Conservation (phyloP, 1,139 yeast genomes). For the Candida sp. region DNA sequence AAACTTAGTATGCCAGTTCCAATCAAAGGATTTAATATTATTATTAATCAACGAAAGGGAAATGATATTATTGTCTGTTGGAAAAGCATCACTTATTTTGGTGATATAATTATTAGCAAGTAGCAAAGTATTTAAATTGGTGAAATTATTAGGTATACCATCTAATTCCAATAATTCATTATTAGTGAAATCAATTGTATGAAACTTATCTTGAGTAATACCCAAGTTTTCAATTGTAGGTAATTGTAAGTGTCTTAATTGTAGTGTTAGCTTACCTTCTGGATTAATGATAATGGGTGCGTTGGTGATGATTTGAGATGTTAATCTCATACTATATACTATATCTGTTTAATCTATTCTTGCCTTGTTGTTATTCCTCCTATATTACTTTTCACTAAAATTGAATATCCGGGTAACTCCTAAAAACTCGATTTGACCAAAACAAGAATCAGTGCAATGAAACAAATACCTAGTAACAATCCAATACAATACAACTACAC, state of each 20-base stretch:
- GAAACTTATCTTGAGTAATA: constrained; percentile 32
- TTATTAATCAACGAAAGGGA: constrained; percentile 55
- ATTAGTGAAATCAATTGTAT: constrained; percentile 64
- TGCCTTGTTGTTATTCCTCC: too few species aligned
- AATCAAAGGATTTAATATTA: constrained; percentile 23
- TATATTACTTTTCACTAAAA: too few species aligned
- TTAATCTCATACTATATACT: constrained; percentile 33
- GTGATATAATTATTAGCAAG: constrained; percentile 55
- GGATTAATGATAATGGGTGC: constrained; percentile 37
- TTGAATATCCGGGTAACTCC: too few species aligned
- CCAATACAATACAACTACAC: too few species aligned
- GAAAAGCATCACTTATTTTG: constrained; percentile 12
- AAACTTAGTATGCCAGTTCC: constrained; percentile 34
- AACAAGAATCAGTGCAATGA: too few species aligned
- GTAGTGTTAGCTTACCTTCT: constrained; percentile 31
- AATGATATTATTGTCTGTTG: constrained; percentile 33
- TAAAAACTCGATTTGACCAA: too few species aligned
- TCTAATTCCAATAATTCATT: constrained; percentile 57
- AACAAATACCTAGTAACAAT: too few species aligned
- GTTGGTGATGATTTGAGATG: constrained; percentile 26
- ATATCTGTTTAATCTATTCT: too few species aligned
- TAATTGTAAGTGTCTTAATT: constrained; percentile 30
- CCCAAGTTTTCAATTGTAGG: constrained; percentile 35
- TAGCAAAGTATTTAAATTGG: constrained; percentile 47
- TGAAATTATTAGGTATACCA: constrained; percentile 43